Evolutionary conservation across 1,139 yeast species (phyloP), one percentile per base, ranked within the genome.

Genomic region (Geotrichum restrictum): DNA sequence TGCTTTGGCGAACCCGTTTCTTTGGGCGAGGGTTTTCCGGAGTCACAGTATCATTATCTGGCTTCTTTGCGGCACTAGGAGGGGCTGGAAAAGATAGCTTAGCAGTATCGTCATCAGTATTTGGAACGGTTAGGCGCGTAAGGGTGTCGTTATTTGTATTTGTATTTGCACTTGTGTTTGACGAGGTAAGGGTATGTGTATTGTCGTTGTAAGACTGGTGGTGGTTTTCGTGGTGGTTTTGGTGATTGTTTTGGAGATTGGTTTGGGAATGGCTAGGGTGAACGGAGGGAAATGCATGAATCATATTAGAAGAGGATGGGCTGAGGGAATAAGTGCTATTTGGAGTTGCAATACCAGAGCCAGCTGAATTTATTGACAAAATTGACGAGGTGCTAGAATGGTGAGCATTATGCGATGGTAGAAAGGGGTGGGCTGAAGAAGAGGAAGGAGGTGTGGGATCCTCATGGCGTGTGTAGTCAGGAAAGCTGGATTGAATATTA

Each of bases 341-440:
- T n/a, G 49, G 49, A 10, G 49, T 46, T 14, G 45, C 49, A 19
- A 39, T 33, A 5, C 43, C 49, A 40, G 49, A 46, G 4, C 38
- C 43, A 10, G 39, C 37, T 1, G 49, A 46, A 14, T 38, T 46
- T 38, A 46, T 40, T 4, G 49, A 39, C 37, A 31, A 43, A 21
- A 46, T 46, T 2, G 49, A 46, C 8, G 49, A 46, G 2, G 49
- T 19, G 18, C 36, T 21, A 1, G 49, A 46, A 34, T 39, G 38
- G 31, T 45, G 42, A 3, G 41, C 43, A 31, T 18, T 24, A 33
- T 45, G 49, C 16, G 49, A 46, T 13, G 49, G 49, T 1, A 39
- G 33, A 14, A 46, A 46, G 3, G 49, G 41, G 24, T 40, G 21
- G 6, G 24, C 8, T 11, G 32, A 22, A 16, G 34, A 31, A 3